Evolutionary conservation across 2,329 filamentous ascomycete genomes (phyloP).

Genomic region (Fusarium drepaniforme): DNA sequence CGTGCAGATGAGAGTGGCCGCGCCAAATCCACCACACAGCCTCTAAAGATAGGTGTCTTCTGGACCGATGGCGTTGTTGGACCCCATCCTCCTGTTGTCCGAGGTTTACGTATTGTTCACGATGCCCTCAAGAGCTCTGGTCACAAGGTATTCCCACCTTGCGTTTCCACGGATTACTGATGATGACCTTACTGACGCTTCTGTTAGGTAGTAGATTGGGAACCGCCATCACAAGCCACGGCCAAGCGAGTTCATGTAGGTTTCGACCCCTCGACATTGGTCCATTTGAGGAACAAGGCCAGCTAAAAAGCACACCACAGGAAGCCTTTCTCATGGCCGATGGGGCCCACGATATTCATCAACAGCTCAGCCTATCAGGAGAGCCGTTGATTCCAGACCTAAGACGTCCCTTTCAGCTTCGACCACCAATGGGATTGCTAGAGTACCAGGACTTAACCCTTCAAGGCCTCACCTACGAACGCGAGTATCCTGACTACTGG

Average conservation of each 20-base stretch:
- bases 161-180: background rate
- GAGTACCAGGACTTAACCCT: conserved; percentile 62
- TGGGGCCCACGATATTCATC: conserved; percentile 53
- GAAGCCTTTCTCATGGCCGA: conserved; percentile 49
- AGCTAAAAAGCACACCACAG: background rate
- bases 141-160: conserved; percentile 54
- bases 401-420: conserved; percentile 45
- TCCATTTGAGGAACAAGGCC: too few species aligned
- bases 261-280: background rate
- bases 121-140: conserved; percentile 9
- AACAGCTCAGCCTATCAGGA: conserved; percentile 65
- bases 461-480: conserved; percentile 65
- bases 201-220: conserved; percentile 45
- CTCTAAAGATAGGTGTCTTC: conserved; percentile 67
- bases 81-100: conserved; percentile 68
- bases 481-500: conserved; percentile 74
- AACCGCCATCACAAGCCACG: conserved; percentile 13
- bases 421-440: conserved; percentile 40
- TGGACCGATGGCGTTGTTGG: conserved; percentile 62
- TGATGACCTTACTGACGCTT: too few species aligned
- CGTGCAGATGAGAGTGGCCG: conserved; percentile 29
- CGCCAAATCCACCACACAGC: conserved; percentile 21
- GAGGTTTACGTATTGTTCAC: conserved; percentile 41
- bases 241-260: conserved; percentile 26
- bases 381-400: conserved; percentile 63